Base-by-base conservation (phyloP, 2,329 filamentous ascomycete species). In the Colletotrichum musae region DNA sequence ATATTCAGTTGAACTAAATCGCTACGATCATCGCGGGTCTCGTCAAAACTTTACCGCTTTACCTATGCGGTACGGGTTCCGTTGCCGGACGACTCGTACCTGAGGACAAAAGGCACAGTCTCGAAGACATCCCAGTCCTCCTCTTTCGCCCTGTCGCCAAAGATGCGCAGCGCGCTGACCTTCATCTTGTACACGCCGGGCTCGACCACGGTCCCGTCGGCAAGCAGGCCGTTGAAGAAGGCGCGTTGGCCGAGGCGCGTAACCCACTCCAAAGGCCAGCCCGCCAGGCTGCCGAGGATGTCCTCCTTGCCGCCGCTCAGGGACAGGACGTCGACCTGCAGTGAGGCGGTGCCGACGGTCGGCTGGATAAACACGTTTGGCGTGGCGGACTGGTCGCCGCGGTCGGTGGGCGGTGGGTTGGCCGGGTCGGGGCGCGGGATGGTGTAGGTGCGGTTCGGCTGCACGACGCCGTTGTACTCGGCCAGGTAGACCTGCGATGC, bases 91-190 rank as follows among this genome's bases (percentile, higher is more conserved):
- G 24, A 3, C 32, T 63, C 7, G 12, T 71, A 71, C 28, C 50
- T 48, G 5, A 71, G 15, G 13, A 65, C 41, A n/a, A 75, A 75
- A 13, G 70, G 64, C 15, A 72, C 71, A 6, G 70, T 71, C 21
- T 71, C 64, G 1, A 68, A 32, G 0, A 61, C 45, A 24, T 76
- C 72, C 64, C 73, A 78, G 54, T 77, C 76, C n/a, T 70, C 62
- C 32, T 64, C 47, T 13, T 72, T 69, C 3, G 67, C 51, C 2
- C 61, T 50, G 28, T 89, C 80, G 6, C 87, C 87, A 73, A 85
- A 87, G 66, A 89, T 82, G 63, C 81, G 81, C 70, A 89, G 74
- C 1, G 86, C 85, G 61, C 81, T 81, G n/a, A 87, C 79, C 0
- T 79, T 78, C 59, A 89, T 77, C 75, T 83, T 84, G 75, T 89